Evolutionary conservation across 257 asterid genomes (phyloP).

Genomic region (Penstemon newberryi): DNA sequence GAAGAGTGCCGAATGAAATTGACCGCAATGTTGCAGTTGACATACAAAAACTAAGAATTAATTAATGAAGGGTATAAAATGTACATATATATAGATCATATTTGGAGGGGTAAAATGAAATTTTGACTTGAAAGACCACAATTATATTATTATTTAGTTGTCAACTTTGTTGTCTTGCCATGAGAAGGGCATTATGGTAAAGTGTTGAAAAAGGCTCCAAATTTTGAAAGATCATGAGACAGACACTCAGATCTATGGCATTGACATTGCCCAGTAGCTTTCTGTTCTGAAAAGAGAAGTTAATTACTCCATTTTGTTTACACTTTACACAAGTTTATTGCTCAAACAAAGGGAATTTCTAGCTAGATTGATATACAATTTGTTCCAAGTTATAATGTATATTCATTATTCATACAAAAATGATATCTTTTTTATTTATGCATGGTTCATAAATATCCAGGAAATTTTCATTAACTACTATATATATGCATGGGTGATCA

Average conservation of each 20-base stretch:
- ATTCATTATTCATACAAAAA: too few species aligned
- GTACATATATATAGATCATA: slow-evolving; percentile 21
- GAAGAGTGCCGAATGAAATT: too few species aligned
- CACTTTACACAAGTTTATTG: slow-evolving; percentile 42
- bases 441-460: background rate
- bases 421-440: background rate
- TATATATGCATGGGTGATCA: too few species aligned
- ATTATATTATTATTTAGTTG: too few species aligned
- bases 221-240: slow-evolving; percentile 51
- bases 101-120: too few species aligned
- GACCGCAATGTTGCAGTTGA: too few species aligned
- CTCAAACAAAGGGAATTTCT: slow-evolving; percentile 31
- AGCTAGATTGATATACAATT: slow-evolving; percentile 19
- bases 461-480: background rate
- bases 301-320: slow-evolving; percentile 28
- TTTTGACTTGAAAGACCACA: too few species aligned
- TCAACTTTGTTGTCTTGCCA: too few species aligned
- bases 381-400: background rate
- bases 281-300: slow-evolving; percentile 36
- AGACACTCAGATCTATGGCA: slow-evolving; percentile 62
- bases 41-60: too few species aligned
- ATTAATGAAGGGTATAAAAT: slow-evolving; percentile 29
- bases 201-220: slow-evolving; percentile 26
- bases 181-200: slow-evolving; percentile 16
- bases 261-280: slow-evolving; percentile 57